A percentile compares a stretch with the other conserved stretches of the same genome.
Evolutionary conservation across 2,329 filamentous ascomycete genomes (phyloP).

Genomic region (Nemania sp.): DNA sequence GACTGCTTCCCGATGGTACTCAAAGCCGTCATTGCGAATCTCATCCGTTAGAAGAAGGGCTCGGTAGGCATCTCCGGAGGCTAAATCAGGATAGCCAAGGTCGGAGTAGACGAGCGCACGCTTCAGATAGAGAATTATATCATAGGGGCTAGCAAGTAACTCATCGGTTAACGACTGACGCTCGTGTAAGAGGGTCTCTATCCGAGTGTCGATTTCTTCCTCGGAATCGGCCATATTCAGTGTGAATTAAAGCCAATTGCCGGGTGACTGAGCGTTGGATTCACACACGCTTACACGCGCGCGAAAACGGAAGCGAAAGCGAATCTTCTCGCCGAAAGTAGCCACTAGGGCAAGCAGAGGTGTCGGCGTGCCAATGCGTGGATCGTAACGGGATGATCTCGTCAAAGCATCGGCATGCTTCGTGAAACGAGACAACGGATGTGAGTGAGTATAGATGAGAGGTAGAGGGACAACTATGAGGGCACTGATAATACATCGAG

Average conservation of each 20-base stretch:
- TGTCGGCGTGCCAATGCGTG: not conserved
- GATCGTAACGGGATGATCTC: constrained; percentile 8
- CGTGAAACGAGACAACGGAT: constrained; percentile 15
- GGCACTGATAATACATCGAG: constrained; percentile 20
- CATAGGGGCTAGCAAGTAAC: constrained; percentile 66
- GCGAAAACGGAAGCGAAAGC: constrained; percentile 12
- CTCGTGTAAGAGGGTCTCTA: constrained; percentile 62
- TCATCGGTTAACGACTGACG: constrained; percentile 69
- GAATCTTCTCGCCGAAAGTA: constrained; percentile 6
- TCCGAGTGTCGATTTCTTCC: constrained; percentile 55
- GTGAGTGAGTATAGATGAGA: constrained; percentile 12
- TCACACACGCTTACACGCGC: constrained; percentile 18
- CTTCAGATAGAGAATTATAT: constrained; percentile 73
- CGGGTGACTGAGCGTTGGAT: constrained; percentile 5
- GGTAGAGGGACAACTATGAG: constrained; percentile 13
- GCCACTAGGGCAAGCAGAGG: constrained; percentile 7
- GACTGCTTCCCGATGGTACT: constrained; percentile 79
- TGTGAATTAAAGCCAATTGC: constrained; percentile 11
- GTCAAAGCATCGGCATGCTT: constrained; percentile 17
- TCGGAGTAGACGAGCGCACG: constrained; percentile 78
- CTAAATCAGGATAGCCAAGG: constrained; percentile 89
- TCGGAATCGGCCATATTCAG: constrained; percentile 40
- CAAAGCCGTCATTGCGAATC: constrained; percentile 79
- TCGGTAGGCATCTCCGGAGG: constrained; percentile 88
- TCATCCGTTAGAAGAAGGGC: constrained; percentile 90